These are phyloP conservation scores for Thuja plicata DNA, from an alignment of 83 land plant genomes.

Conservation along the genomic window DNA sequence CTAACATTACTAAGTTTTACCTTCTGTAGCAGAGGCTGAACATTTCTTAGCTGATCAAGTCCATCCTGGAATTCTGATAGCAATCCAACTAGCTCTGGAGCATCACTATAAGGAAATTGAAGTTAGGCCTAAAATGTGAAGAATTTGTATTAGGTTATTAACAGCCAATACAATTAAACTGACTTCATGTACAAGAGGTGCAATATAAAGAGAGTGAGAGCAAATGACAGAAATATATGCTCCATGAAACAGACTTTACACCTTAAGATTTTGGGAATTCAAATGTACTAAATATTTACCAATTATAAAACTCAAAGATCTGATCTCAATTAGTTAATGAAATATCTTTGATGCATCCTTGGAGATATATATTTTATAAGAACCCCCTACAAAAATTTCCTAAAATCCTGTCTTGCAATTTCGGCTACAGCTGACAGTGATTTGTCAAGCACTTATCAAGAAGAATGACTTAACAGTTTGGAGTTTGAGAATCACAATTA, in stretches of 20 bases:
- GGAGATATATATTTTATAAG: too few species aligned
- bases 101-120: slow-evolving; percentile 53
- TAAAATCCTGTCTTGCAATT: too few species aligned
- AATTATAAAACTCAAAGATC: not conserved
- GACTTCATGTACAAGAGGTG: not conserved
- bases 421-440: too few species aligned
- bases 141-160: not conserved
- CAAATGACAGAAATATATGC: not conserved
- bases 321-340: not conserved
- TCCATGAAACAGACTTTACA: not conserved
- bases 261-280: not conserved
- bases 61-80: slow-evolving; percentile 69
- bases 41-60: slow-evolving; percentile 50
- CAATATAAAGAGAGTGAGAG: not conserved
- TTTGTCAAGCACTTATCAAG: too few species aligned
- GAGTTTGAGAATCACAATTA: too few species aligned
- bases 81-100: slow-evolving; percentile 88
- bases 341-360: too few species aligned
- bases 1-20: slow-evolving; percentile 26
- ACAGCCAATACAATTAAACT: not conserved
- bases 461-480: too few species aligned
- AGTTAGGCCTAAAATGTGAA: not conserved
- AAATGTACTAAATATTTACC: not conserved
- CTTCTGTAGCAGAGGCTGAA: slow-evolving; percentile 63
- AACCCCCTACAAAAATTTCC: too few species aligned